These are phyloP conservation scores for Debaryomyces sp. DNA, from an alignment of 1,139 yeast species.

Conservation along the genomic window DNA sequence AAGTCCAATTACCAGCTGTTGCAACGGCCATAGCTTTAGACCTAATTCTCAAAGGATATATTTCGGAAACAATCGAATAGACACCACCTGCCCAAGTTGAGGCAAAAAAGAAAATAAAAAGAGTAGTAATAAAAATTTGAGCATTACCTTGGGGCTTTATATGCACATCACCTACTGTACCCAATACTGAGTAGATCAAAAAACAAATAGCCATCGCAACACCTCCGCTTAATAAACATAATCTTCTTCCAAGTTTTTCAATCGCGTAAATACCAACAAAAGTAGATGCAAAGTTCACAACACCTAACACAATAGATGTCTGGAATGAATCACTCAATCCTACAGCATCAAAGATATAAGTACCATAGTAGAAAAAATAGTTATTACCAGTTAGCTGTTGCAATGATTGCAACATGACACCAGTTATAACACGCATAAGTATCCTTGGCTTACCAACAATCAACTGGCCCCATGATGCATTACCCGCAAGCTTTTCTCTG, in stretches of 20 bases:
- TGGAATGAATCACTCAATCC: constrained; percentile 73
- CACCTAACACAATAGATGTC: constrained; percentile 77
- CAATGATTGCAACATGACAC: constrained; percentile 63
- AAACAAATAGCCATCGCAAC: constrained; percentile 57
- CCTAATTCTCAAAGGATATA: constrained; percentile 77
- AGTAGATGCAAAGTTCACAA: constrained; percentile 76
- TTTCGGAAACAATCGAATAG: constrained; percentile 76
- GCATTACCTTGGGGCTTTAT: constrained; percentile 60
- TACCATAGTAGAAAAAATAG: constrained; percentile 83
- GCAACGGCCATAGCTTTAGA: constrained; percentile 80
- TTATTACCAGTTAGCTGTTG: constrained; percentile 83
- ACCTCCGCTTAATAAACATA: constrained; percentile 55
- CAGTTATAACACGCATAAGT: constrained; percentile 62
- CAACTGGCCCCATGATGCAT: constrained; percentile 68
- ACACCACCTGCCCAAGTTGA: constrained; percentile 86
- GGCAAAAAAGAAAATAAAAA: constrained; percentile 80
- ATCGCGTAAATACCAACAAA: constrained; percentile 65
- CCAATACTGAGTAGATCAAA: constrained; percentile 60
- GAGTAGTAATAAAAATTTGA: constrained; percentile 73
- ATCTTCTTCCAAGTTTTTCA: constrained; percentile 73
- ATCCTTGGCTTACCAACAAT: constrained; percentile 66
- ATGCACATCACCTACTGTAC: constrained; percentile 41
- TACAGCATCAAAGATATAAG: constrained; percentile 73
- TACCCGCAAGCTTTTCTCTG: constrained; percentile 63
- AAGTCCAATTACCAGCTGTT: constrained; percentile 76